Base-by-base conservation (phyloP, 495 filamentous ascomycete genomes). In the Hapsidospora chrysogenum region DNA sequence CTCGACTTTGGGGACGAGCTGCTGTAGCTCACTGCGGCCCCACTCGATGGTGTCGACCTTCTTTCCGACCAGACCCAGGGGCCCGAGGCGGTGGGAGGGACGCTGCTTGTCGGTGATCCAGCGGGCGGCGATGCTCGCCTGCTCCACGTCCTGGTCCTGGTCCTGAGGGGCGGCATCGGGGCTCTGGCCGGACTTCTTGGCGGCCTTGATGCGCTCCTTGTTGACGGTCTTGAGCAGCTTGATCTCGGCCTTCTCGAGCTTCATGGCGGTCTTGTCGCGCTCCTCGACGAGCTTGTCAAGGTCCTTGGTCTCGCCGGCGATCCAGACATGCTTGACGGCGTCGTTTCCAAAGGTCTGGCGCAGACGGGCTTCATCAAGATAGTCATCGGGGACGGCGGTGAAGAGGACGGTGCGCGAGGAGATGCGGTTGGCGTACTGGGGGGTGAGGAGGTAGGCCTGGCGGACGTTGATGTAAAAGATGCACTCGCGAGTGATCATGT, bases 41-140 rank as follows among this genome's bases (percentile, higher is more conserved):
- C 86, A 96, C 50, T 92, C 78, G 62, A 94, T 93, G 0, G 82
- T 82, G 54, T 94, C 85, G 20, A 93, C 84, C 66, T 96, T 96
- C 56, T 86, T 74, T 39, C 89, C 89, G 41, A 92, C 66, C 16
- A 76, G 52, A n/a, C 68, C 68, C 28, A 93, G 55, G 30, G 63
- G 57, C 44, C 84, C 92, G 37, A 83, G 61, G 23, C 74, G 74
- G 52, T 96, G 89, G 4, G 82, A 82, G 3, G 89, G 89, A 36
- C 92, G 71, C 46, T 95, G 69, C 57, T 85, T 84, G 16, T 68
- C 57, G 22, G 76, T 66, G 32, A 95, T 57, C 72, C 80, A 92
- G 37, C 78, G 77, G 11, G 81, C 76, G 22, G 85, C 85, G 36
- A 83, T 58, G 31, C 74, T 79, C 31, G 85, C 85, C 27, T 80